Evolutionary conservation across 2,329 filamentous ascomycete genomes (phyloP).

Genomic region (Botrytis paeoniae): DNA sequence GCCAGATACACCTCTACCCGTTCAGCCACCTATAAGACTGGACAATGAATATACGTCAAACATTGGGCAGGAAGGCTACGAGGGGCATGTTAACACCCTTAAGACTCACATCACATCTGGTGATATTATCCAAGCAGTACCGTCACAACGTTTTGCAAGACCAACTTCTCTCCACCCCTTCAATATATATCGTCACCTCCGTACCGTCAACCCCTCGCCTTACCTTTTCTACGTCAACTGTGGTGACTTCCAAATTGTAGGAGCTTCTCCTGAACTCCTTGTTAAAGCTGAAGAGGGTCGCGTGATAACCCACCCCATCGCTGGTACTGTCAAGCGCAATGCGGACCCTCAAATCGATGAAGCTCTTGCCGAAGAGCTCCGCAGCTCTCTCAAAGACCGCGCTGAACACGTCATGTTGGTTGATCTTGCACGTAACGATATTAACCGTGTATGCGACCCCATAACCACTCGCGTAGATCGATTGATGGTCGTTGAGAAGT

Average conservation of each 20-base stretch:
- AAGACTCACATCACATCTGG: slow-evolving; percentile 89
- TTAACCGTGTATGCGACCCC: slow-evolving; percentile 93
- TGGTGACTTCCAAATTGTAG: slow-evolving; percentile 88
- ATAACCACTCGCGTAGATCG: slow-evolving; percentile 85
- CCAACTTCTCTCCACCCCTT: slow-evolving; percentile 92
- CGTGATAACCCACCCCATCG: slow-evolving; percentile 95
- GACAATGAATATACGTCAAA: slow-evolving; percentile 86
- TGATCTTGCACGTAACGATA: slow-evolving; percentile 91
- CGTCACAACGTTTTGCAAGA: slow-evolving; percentile 86
- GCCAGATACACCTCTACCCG: slow-evolving; percentile 72
- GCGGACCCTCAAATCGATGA: slow-evolving; percentile 78
- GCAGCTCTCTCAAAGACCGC: slow-evolving; percentile 81
- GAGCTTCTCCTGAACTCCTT: slow-evolving; percentile 89
- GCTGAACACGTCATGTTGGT: slow-evolving; percentile 98
- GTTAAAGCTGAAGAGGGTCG: slow-evolving; percentile 85
- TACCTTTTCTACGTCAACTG: slow-evolving; percentile 97
- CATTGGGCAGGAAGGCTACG: slow-evolving; percentile 84
- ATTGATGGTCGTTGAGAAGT: slow-evolving; percentile 90
- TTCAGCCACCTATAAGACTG: slow-evolving; percentile 68
- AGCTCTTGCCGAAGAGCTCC: slow-evolving; percentile 71
- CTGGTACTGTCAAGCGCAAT: slow-evolving; percentile 88
- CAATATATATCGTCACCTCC: slow-evolving; percentile 94
- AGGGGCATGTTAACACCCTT: slow-evolving; percentile 77
- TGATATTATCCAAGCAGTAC: slow-evolving; percentile 97
- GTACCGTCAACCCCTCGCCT: slow-evolving; percentile 95